Evolutionary conservation across 345 rosid genomes (phyloP).

Genomic region (Ceriops tagal): DNA sequence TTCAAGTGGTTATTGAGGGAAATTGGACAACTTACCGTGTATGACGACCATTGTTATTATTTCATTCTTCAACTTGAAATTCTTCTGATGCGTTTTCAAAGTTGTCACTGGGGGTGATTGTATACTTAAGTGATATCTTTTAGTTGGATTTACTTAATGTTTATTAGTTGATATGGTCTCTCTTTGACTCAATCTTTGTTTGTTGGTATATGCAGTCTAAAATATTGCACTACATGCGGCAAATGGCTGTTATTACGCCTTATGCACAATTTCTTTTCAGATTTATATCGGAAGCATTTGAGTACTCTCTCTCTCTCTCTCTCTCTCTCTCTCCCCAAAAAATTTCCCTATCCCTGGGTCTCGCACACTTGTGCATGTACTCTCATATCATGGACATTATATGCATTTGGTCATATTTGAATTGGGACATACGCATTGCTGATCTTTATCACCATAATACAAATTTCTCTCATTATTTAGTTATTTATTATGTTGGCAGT

Average conservation of each 20-base stretch:
- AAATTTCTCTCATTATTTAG: slow-evolving; percentile 6
- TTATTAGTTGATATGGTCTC: not conserved
- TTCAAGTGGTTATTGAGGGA: slow-evolving; percentile 93
- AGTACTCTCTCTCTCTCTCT: slow-evolving; percentile 53
- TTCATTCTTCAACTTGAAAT: slow-evolving; percentile 15
- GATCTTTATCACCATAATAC: slow-evolving; percentile 5
- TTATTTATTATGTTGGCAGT: slow-evolving; percentile 30
- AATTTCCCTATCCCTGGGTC: not conserved
- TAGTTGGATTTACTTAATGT: no score
- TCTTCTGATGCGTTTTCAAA: not conserved
- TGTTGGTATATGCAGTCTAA: slow-evolving; percentile 63
- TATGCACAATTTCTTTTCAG: slow-evolving; percentile 84
- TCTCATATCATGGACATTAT: not conserved
- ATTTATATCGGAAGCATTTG: slow-evolving; percentile 70
- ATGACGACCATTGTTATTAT: slow-evolving; percentile 24
- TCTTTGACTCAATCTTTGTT: slow-evolving; percentile 8
- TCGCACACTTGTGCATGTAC: no score
- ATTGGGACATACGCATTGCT: not conserved
- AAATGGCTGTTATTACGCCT: slow-evolving; percentile 98
- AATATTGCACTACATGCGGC: slow-evolving; percentile 96
- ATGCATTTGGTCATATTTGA: not conserved
- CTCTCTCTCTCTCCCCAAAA: slow-evolving; percentile 4
- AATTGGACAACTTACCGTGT: slow-evolving; percentile 98
- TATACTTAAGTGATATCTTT: no score
- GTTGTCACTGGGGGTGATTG: not conserved